phyloP scores from a whole-genome alignment of 140 eudicot species.

The Anethum foeniculum region DNA sequence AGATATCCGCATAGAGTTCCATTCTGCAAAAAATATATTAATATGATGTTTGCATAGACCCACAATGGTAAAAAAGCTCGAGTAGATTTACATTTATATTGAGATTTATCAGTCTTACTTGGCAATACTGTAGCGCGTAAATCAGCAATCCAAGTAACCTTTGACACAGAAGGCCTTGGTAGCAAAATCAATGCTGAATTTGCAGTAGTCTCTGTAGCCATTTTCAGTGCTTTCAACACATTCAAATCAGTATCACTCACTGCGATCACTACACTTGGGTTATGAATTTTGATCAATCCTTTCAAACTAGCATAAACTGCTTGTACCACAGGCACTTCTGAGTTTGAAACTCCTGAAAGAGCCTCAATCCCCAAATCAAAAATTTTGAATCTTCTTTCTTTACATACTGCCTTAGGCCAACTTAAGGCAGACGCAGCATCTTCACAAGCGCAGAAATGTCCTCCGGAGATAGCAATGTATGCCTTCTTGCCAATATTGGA shows the following conservation, averaged over 20 bases:
- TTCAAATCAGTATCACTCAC: slow-evolving; percentile 57
- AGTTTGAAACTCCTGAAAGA: slow-evolving; percentile 47
- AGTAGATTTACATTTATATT: background rate
- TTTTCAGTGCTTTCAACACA: slow-evolving; percentile 67
- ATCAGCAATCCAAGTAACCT: slow-evolving; percentile 97
- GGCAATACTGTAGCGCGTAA: slow-evolving; percentile 81
- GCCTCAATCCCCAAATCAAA: slow-evolving; percentile 78
- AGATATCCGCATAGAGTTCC: slow-evolving; percentile 77
- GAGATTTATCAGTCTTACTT: slow-evolving; percentile 41
- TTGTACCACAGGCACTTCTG: slow-evolving; percentile 84
- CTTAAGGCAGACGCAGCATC: slow-evolving; percentile 73
- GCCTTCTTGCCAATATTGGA: slow-evolving; percentile 83
- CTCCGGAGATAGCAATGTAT: slow-evolving; percentile 81
- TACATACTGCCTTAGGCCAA: slow-evolving; percentile 76
- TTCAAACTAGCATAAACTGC: slow-evolving; percentile 80
- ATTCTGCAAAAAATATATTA: slow-evolving; percentile 39
- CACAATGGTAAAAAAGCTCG: background rate
- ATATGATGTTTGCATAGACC: background rate
- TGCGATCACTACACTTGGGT: slow-evolving; percentile 73
- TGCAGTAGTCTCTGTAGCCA: slow-evolving; percentile 52
- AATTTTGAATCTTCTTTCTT: slow-evolving; percentile 79
- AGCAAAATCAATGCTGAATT: slow-evolving; percentile 60
- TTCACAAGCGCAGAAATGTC: slow-evolving; percentile 67
- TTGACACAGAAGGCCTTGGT: slow-evolving; percentile 63
- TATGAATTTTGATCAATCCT: slow-evolving; percentile 76